Conservation (phyloP, 2,329 filamentous ascomycete genomes). For the Paradendryphiella salina region DNA sequence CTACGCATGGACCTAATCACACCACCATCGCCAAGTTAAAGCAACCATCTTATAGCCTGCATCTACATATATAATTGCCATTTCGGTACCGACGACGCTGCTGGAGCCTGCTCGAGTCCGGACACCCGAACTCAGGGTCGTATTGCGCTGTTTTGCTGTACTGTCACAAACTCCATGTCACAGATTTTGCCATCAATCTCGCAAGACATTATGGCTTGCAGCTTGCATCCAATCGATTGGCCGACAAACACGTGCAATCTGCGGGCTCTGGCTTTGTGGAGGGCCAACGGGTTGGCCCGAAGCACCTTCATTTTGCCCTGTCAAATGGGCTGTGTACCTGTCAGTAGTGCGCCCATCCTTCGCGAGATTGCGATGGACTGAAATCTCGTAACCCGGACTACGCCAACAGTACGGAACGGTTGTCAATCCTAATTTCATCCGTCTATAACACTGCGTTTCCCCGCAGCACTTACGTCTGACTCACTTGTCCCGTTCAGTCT, state of each 20-base stretch:
- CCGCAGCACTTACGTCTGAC: not conserved
- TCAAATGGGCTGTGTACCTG: conserved; percentile 8
- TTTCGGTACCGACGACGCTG: not conserved
- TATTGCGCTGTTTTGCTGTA: too few relatives aligned
- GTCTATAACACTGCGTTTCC: conserved; percentile 7
- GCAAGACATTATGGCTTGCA: not conserved
- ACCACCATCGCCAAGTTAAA: not conserved
- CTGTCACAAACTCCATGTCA: too few relatives aligned
- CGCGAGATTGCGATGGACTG: conserved; percentile 14
- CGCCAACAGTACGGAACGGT: not conserved
- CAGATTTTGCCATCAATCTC: too few relatives aligned
- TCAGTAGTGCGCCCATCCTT: not conserved
- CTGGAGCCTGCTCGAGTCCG: too few relatives aligned
- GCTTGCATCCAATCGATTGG: not conserved
- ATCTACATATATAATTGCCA: not conserved
- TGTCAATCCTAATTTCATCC: conserved; percentile 14
- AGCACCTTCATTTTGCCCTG: conserved; percentile 12
- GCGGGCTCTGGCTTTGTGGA: not conserved
- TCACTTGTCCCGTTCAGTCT: not conserved
- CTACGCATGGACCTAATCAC: not conserved
- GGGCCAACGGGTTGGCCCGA: conserved; percentile 9
- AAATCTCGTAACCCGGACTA: conserved; percentile 5
- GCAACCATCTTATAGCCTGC: conserved; percentile 4
- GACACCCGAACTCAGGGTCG: not conserved
- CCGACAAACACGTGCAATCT: not conserved